These are phyloP conservation scores for Plasmodium ovale DNA, from an alignment of 169 alveolate species.

Conservation along the genomic window DNA sequence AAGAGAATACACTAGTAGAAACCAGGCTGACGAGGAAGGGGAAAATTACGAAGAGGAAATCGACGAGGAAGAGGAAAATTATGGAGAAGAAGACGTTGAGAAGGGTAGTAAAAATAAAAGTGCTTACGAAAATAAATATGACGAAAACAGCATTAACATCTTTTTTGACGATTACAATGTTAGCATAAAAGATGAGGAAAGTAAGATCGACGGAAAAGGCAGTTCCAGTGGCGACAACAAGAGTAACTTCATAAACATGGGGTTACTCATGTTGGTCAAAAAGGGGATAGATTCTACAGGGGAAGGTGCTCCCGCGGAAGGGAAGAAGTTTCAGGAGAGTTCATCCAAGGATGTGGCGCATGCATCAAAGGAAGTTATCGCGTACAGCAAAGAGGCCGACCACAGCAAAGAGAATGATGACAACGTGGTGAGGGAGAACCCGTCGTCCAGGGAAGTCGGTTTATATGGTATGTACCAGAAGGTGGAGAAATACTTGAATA, in stretches of 20 bases:
- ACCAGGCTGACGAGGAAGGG: background rate
- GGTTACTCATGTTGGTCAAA: conserved; percentile 29
- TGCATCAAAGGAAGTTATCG: background rate
- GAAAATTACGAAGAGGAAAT: conserved; percentile 1
- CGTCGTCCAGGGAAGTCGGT: background rate
- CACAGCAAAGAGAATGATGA: background rate
- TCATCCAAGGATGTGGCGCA: background rate
- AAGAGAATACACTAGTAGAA: background rate
- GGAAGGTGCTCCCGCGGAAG: background rate
- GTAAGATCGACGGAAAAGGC: background rate
- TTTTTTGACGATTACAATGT: conserved; percentile 28
- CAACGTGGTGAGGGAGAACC: background rate
- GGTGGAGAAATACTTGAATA: conserved; percentile 2
- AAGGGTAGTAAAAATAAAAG: conserved; percentile 5
- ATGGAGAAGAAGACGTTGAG: conserved; percentile 5
- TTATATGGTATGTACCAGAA: background rate
- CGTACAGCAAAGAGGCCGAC: no score
- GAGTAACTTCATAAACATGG: conserved; percentile 55
- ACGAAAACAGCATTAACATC: conserved; percentile 38
- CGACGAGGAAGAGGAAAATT: conserved; percentile 21
- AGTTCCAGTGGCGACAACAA: conserved; percentile 11
- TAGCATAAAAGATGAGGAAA: conserved; percentile 23
- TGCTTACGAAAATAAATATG: conserved; percentile 12
- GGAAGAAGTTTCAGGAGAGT: background rate
- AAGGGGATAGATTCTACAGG: background rate